Evolutionary conservation across 2,329 filamentous ascomycete genomes (phyloP).

Genomic region (Helotiales sp.): DNA sequence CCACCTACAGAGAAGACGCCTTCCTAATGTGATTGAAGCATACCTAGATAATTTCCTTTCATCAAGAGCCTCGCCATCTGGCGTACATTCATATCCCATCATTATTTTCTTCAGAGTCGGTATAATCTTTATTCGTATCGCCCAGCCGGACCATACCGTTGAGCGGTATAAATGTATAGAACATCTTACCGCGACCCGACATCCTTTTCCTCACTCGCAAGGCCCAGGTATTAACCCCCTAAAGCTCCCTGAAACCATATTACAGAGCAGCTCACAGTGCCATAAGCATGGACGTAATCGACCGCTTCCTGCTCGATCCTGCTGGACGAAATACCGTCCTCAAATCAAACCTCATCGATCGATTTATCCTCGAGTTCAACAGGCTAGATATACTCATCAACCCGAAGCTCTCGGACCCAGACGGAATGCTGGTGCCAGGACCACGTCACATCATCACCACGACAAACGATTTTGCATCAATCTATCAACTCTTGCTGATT

Average conservation of each 20-base stretch:
- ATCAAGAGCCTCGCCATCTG: no score
- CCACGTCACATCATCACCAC: neutral
- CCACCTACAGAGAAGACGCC: neutral
- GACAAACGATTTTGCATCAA: neutral
- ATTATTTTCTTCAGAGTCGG: no score
- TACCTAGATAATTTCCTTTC: neutral
- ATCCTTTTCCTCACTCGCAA: no score
- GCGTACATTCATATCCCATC: no score
- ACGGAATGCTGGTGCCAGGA: neutral
- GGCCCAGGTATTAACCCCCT: neutral
- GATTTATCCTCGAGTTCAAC: no score
- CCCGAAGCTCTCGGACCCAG: no score
- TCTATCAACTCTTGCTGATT: neutral
- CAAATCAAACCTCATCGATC: neutral
- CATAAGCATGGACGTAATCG: neutral
- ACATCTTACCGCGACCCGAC: no score
- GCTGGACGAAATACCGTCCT: neutral
- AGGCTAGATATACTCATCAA: no score
- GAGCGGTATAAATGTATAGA: no score
- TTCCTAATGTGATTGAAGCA: neutral
- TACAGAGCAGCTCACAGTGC: neutral
- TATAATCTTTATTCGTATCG: no score
- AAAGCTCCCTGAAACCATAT: neutral
- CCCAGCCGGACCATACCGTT: no score
- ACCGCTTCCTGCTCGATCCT: neutral